phyloP scores from a whole-genome alignment of 164 flowering plant species.

The Warburgia ugandensis region DNA sequence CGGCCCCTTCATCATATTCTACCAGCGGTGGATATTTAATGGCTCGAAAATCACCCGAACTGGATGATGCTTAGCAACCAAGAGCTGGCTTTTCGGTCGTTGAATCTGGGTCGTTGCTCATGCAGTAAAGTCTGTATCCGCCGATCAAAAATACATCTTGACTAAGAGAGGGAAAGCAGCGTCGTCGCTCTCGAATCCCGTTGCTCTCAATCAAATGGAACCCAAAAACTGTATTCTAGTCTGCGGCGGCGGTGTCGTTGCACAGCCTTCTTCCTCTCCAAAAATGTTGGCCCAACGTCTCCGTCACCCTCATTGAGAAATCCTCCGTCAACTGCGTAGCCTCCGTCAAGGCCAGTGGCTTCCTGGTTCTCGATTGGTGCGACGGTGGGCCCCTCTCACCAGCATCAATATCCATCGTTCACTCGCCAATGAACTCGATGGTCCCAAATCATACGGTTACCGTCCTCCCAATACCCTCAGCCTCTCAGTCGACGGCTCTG shows the following conservation, averaged over 20 bases:
- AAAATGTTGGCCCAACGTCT: slow-evolving; percentile 36
- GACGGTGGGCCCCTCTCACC: slow-evolving; percentile 70
- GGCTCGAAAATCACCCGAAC: too few relatives aligned
- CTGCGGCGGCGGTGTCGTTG: slow-evolving; percentile 97
- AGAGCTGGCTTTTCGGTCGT: too few relatives aligned
- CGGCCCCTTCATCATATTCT: too few relatives aligned
- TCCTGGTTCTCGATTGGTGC: slow-evolving; percentile 94
- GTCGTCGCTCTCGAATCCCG: neutral
- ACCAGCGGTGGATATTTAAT: too few relatives aligned
- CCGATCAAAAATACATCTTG: too few relatives aligned
- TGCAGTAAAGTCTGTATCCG: too few relatives aligned
- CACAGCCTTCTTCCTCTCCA: slow-evolving; percentile 80
- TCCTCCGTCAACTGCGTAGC: slow-evolving; percentile 92
- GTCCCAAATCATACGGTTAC: slow-evolving; percentile 63
- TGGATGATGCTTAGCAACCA: too few relatives aligned
- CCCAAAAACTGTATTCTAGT: slow-evolving; percentile 45
- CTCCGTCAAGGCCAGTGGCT: slow-evolving; percentile 94
- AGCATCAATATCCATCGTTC: slow-evolving; percentile 91
- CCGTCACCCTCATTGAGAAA: slow-evolving; percentile 73
- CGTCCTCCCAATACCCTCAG: slow-evolving; percentile 67
- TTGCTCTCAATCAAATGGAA: too few relatives aligned
- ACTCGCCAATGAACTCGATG: slow-evolving; percentile 67
- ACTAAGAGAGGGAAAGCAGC: too few relatives aligned
- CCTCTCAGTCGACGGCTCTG: slow-evolving; percentile 33
- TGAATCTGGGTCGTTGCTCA: too few relatives aligned